Base-by-base conservation (phyloP, 306 rosid species). In the Glycine latifolia region DNA sequence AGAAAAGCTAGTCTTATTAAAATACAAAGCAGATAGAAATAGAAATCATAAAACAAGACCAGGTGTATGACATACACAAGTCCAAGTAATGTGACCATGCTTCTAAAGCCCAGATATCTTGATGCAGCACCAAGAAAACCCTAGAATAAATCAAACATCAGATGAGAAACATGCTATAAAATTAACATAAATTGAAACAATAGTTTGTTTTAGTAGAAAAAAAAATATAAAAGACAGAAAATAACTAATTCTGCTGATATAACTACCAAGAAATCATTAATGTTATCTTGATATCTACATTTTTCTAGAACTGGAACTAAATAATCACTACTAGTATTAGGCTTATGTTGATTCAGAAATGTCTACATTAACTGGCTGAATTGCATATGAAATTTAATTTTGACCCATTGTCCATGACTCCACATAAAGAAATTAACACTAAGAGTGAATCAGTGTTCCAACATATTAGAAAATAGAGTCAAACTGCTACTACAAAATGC, bases 71-170 rank as follows among this genome's bases (percentile, higher is more conserved):
- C 81, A 73, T 93, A 91, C 99, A 95, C 78, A 71, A 97, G 99
- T 76, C 99, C 99, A 83, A 95, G 94, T 71, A 95, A 83, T 78
- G 97, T 47, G 93, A 86, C 78, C 86, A 90, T 62, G 92, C 97
- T 95, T 91, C 97, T 93, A 52, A 95, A 85, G 79, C 99, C 97
- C 53, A 89, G 76, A 86, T 93, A 95, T 88, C 99, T 91, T 77
- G 97, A 87, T 71, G 99, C 92, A 77, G 99, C 97, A 81, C 97
- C 97, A 4, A 86, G 86, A 79, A 95, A 84, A 83, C 97, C 99
- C 99, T 93, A 89, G 77, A 82, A 63, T 47, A 53, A 8, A 76
- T 66, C 78, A 79, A 79, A 75, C 60, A 31, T 71, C 61, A 65
- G 66, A 63, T 69, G 17, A 87, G 83, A 71, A 63, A 82, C 33